phyloP scores from a whole-genome alignment of 1,284 basidiomycete genomes.

The Tilletia indica region DNA sequence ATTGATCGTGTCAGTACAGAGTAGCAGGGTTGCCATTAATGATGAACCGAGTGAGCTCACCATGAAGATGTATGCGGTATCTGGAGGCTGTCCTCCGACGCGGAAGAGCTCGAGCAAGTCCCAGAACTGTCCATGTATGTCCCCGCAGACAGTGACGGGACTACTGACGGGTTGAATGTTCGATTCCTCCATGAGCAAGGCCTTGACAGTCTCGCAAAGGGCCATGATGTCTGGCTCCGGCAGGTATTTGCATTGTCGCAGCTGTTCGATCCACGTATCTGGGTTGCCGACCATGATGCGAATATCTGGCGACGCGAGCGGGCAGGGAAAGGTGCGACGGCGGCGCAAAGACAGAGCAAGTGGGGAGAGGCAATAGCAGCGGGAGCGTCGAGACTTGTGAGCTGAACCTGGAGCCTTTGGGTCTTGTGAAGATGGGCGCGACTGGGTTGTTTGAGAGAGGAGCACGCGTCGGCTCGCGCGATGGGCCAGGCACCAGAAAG shows the following conservation, averaged over 20 bases:
- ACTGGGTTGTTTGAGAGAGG: too few relatives aligned
- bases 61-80: slow-evolving; percentile 97
- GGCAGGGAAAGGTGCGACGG: background rate
- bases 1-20: background rate
- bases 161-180: slow-evolving; percentile 90
- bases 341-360: background rate
- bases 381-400: background rate
- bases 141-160: slow-evolving; percentile 88
- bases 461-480: too few relatives aligned
- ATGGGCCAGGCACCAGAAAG: too few relatives aligned
- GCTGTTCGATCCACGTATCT: slow-evolving; percentile 60
- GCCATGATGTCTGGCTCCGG: slow-evolving; percentile 85
- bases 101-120: slow-evolving; percentile 85
- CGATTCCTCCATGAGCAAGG: slow-evolving; percentile 85
- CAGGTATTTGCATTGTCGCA: slow-evolving; percentile 81
- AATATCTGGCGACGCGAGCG: background rate
- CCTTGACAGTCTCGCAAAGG: slow-evolving; percentile 79
- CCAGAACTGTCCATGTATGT: slow-evolving; percentile 96
- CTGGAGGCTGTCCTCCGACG: slow-evolving; percentile 81
- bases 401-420: too few relatives aligned
- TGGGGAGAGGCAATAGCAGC: background rate
- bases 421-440: too few relatives aligned
- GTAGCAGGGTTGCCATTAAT: background rate
- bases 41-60: slow-evolving; percentile 58
- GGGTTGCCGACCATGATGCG: slow-evolving; percentile 33